Base-by-base conservation (phyloP, 169 alveolate species). In the Plasmodium vinckei region DNA sequence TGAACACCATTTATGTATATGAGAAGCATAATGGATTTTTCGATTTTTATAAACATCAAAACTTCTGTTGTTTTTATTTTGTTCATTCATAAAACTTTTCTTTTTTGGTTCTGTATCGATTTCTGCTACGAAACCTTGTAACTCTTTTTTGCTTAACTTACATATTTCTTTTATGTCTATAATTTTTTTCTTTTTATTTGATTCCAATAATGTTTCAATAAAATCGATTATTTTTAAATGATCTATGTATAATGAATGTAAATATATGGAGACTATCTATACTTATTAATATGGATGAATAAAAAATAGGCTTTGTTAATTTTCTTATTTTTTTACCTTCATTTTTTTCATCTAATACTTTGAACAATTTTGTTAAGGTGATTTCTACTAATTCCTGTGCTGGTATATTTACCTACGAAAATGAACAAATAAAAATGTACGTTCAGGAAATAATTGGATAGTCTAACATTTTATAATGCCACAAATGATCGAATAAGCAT, bases 1-100 rank as follows among this genome's bases (percentile, higher is more conserved):
- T 12, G 91, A 84, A 54, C 91, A 84, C 91, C 91, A 84, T 60
- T 84, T 84, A 51, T 84, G 91, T 59, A 84, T 84, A 33, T 84
- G 91, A 4, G 91, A 84, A 15, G 86, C 72, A 47, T 84, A 84
- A 70, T 84, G 91, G n/a, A 84, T 84, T 84, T 84, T 84, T 21
- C 42, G 27, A 17, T 68, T 69, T 69, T 67, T 69, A 19, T 69
- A 56, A 27, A 69, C 46, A 10, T 84, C 91, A 47, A 69, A 68
- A 49, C 49, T 84, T 82, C 86, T 68, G 33, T 56, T 69, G 56
- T 57, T 65, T 44, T 84, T 84, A 10, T 69, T 68, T 19, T 68
- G 63, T 15, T 84, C 73, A 23, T 69, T 46, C 15, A 49, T 49
- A 39, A 27, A 69, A 17, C n/a, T 44, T n/a, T 59, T 57, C n/a